These are phyloP conservation scores for Purshia tridentata DNA, from an alignment of 306 rosid genomes.

Conservation along the genomic window DNA sequence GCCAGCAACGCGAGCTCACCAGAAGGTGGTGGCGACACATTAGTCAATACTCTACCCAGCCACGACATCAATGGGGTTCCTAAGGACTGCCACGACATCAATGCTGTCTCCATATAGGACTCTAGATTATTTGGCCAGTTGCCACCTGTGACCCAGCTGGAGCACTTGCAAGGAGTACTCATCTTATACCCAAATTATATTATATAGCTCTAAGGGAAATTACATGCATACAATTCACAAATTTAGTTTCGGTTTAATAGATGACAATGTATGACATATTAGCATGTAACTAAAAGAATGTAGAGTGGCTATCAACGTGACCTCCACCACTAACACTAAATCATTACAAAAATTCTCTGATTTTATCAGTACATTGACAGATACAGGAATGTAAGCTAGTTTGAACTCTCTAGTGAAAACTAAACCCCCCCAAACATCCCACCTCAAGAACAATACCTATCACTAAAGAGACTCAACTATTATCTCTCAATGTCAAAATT, in stretches of 20 bases:
- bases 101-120: neutral
- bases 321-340: no score
- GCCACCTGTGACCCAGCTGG: no score
- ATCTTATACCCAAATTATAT: no score
- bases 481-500: conserved; percentile 39
- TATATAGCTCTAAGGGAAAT: no score
- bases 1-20: neutral
- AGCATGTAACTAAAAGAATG: no score
- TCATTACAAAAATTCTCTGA: neutral
- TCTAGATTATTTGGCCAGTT: no score
- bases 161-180: no score
- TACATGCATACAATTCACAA: no score
- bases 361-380: neutral
- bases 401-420: neutral
- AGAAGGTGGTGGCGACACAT: neutral
- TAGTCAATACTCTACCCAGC: neutral
- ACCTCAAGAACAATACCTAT: neutral
- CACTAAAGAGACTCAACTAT: conserved; percentile 19
- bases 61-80: neutral
- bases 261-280: no score
- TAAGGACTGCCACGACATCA: neutral
- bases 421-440: no score
- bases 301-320: no score
- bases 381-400: neutral
- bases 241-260: no score